A percentile compares a stretch with the other conserved stretches of the same genome.
phyloP scores from a whole-genome alignment of 257 asterid genomes.

The Forsythia viridissima region DNA sequence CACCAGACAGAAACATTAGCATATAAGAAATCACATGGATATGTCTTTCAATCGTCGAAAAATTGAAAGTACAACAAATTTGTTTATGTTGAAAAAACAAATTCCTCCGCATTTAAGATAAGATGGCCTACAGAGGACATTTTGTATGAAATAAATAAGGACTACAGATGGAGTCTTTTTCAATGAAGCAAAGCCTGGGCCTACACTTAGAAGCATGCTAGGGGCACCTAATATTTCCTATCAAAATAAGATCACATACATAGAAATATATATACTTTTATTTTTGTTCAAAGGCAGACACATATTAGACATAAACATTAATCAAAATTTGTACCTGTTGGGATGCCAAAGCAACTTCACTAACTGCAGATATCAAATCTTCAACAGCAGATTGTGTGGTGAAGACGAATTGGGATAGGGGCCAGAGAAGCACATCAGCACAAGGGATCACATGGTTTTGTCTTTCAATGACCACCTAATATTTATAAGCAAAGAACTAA shows the following conservation, averaged over 20 bases:
- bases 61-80: not conserved
- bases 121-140: not conserved
- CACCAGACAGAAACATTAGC: not conserved
- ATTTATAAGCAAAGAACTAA: conserved; percentile 1
- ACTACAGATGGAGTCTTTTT: not conserved
- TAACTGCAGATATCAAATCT: not conserved
- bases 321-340: not conserved
- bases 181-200: not conserved
- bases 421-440: not conserved
- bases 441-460: not conserved
- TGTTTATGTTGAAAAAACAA: not conserved
- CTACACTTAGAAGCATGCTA: not conserved
- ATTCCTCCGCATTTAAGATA: not conserved
- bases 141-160: not conserved
- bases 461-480: not conserved
- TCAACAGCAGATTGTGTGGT: not conserved
- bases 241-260: not conserved
- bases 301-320: not conserved
- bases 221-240: not conserved
- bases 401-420: not conserved
- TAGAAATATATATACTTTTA: not conserved
- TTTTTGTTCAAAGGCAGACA: not conserved
- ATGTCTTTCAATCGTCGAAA: not conserved
- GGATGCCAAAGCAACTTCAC: not conserved
- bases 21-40: not conserved